Conservation (phyloP, 768 basidiomycete species). For the Brasilioporus rufonigricans region DNA sequence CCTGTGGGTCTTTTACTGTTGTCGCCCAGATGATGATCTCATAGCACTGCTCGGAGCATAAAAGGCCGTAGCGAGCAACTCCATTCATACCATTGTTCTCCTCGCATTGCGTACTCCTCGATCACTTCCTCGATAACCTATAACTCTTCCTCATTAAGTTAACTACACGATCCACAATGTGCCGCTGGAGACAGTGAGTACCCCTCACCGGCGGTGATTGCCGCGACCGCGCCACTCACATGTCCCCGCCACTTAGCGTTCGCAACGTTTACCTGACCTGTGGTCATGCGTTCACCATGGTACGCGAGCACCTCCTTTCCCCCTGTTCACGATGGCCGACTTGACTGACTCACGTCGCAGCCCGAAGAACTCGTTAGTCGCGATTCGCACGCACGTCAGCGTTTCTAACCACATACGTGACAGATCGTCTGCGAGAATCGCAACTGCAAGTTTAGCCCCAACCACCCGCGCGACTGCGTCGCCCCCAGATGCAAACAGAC, state of each 20-base stretch:
- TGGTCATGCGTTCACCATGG: conserved; percentile 44
- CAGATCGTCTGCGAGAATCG: conserved; percentile 46
- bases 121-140: conserved; percentile 5
- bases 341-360: conserved; percentile 20
- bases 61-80: conserved; percentile 21
- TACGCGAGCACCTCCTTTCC: conserved; percentile 23
- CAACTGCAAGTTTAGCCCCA: conserved; percentile 55
- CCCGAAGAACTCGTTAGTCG: conserved; percentile 37
- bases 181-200: conserved; percentile 54
- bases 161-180: conserved; percentile 37
- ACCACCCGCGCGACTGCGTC: conserved; percentile 43
- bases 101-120: neutral
- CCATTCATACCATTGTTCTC: conserved; percentile 9
- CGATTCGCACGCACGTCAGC: neutral
- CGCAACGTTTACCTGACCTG: conserved; percentile 49
- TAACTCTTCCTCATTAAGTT: neutral
- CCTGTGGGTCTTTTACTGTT: conserved; percentile 17
- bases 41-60: conserved; percentile 26
- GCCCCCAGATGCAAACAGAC: conserved; percentile 42
- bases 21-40: conserved; percentile 21
- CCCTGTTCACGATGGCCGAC: neutral
- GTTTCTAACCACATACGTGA: conserved; percentile 7
- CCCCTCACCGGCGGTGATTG: neutral
- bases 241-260: conserved; percentile 31
- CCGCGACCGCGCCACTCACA: conserved; percentile 1